Conservation (phyloP, 768 basidiomycete genomes). For the Rhodotorula kratochvilovae region DNA sequence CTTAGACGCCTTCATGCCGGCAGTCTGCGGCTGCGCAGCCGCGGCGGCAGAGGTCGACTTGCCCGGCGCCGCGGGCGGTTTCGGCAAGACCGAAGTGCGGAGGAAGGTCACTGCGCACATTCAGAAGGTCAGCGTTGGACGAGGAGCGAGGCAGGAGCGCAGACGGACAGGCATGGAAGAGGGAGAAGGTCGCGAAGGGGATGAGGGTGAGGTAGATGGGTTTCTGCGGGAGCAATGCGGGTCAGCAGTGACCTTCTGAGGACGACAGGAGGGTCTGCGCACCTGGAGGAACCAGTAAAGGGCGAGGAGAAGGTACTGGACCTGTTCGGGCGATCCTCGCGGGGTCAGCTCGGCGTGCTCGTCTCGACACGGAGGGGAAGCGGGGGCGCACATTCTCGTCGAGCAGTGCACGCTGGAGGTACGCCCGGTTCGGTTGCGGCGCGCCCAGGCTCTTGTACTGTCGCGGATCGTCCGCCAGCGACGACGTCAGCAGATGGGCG, state of each 20-base stretch:
- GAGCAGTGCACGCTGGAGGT: slow-evolving; percentile 64
- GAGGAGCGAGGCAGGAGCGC: background rate
- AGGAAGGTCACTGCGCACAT: slow-evolving; percentile 71
- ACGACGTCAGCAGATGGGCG: slow-evolving; percentile 6
- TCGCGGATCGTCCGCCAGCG: background rate
- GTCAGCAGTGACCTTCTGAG: slow-evolving; percentile 22
- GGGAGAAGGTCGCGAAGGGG: slow-evolving; percentile 92
- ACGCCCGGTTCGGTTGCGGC: slow-evolving; percentile 56
- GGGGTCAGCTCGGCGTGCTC: slow-evolving; percentile 52
- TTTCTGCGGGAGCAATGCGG: slow-evolving; percentile 10
- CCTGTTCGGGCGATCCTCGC: slow-evolving; percentile 48
- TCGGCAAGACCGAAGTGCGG: slow-evolving; percentile 85
- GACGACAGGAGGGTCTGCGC: background rate
- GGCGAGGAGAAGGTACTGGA: slow-evolving; percentile 89
- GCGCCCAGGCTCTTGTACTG: slow-evolving; percentile 50
- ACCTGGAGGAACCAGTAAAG: slow-evolving; percentile 70
- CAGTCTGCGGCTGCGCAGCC: slow-evolving; percentile 57
- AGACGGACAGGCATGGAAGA: slow-evolving; percentile 74
- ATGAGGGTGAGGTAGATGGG: slow-evolving; percentile 66
- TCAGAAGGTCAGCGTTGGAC: too few relatives aligned
- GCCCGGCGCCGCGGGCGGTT: slow-evolving; percentile 68
- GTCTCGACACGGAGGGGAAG: background rate
- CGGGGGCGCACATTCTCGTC: slow-evolving; percentile 61
- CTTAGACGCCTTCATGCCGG: slow-evolving; percentile 71
- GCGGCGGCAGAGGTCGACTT: slow-evolving; percentile 44